A percentile compares a stretch with the other conserved stretches of the same genome.
phyloP scores from a whole-genome alignment of 768 basidiomycete species.

The Daedaleopsis sinensis region DNA sequence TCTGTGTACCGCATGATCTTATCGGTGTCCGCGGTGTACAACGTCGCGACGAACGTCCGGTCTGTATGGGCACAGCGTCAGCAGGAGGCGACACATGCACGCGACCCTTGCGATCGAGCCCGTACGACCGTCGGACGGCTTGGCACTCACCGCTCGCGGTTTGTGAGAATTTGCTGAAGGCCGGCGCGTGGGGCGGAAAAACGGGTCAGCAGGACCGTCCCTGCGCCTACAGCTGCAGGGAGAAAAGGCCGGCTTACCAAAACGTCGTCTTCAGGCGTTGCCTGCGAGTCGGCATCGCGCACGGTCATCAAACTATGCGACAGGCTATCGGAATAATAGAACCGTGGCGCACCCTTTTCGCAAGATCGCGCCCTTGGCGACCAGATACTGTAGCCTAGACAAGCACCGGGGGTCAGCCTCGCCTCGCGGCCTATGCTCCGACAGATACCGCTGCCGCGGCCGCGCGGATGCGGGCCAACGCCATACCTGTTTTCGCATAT shows the following conservation, averaged over 20 bases:
- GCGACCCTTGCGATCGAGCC: constrained; percentile 1
- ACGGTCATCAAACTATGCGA: constrained; percentile 27
- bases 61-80: constrained; percentile 43
- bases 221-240: not conserved
- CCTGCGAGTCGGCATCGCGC: constrained; percentile 40
- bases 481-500: constrained; percentile 85
- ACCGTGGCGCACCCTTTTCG: constrained; percentile 69
- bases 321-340: constrained; percentile 3
- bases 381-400: constrained; percentile 79
- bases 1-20: constrained; percentile 82
- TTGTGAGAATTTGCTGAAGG: constrained; percentile 73
- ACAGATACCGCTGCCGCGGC: not conserved
- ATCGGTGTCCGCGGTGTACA: constrained; percentile 79
- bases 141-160: constrained; percentile 45
- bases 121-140: not conserved
- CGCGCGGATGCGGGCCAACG: not conserved
- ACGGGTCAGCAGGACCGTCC: not conserved
- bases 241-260: constrained; percentile 52
- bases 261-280: constrained; percentile 83
- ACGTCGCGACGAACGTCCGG: constrained; percentile 77
- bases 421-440: not conserved
- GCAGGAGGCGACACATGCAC: not conserved
- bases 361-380: constrained; percentile 84
- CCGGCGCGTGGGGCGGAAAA: not conserved
- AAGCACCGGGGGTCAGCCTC: constrained; percentile 10